Conservation (phyloP, 2,329 filamentous ascomycete genomes). For the Lasiodiplodia sp. region DNA sequence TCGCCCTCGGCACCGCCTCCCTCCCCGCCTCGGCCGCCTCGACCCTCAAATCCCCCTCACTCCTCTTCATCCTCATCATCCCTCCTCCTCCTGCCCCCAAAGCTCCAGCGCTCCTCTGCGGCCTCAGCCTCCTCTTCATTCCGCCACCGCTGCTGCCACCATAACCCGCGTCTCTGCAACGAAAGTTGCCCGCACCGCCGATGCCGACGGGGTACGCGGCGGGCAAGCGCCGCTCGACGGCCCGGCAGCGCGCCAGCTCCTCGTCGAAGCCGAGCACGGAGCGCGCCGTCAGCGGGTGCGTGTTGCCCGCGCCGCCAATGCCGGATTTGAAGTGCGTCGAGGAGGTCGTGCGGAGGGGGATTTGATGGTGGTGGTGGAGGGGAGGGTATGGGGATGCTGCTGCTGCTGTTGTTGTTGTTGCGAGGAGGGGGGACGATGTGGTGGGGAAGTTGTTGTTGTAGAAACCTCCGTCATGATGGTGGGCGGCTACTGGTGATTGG, state of each 20-base stretch:
- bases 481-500: neutral
- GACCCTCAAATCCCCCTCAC: neutral
- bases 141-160: neutral
- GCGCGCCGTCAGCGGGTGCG: constrained; percentile 26
- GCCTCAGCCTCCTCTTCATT: neutral
- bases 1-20: neutral
- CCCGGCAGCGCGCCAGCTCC: constrained; percentile 26
- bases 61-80: neutral
- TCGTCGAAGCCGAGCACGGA: constrained; percentile 21
- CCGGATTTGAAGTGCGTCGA: constrained; percentile 33
- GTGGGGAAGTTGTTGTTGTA: neutral
- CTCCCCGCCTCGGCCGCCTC: neutral
- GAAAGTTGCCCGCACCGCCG: constrained; percentile 36
- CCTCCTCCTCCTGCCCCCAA: neutral
- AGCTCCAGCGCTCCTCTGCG: neutral
- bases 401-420: neutral
- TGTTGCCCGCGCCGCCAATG: constrained; percentile 35
- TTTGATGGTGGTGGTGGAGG: neutral
- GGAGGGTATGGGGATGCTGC: neutral
- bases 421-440: neutral
- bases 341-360: constrained; percentile 8
- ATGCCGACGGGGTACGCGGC: constrained; percentile 32
- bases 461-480: neutral
- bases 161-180: neutral
- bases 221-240: constrained; percentile 1